A percentile compares a stretch with the other conserved stretches of the same genome.
Evolutionary conservation across 306 rosid genomes (phyloP).

Genomic region (Carpinus fangiana): DNA sequence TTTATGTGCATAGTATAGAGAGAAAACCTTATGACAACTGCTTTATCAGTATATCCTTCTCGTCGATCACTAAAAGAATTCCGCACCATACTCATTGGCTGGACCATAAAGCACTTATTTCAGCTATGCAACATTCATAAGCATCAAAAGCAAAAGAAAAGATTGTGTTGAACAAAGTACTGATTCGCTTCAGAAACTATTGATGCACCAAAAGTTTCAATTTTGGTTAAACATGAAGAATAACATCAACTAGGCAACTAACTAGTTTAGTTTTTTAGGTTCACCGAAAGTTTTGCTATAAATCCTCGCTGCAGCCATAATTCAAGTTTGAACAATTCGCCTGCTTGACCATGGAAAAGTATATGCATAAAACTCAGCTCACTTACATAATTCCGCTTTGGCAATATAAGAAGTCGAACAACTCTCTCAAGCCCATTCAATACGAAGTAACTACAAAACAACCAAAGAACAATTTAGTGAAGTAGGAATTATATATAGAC

Average conservation of each 20-base stretch:
- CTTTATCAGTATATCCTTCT: slow-evolving; percentile 92
- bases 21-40: slow-evolving; percentile 77
- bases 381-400: slow-evolving; percentile 89
- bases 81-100: slow-evolving; percentile 88
- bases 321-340: slow-evolving; percentile 18
- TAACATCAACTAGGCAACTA: slow-evolving; percentile 1
- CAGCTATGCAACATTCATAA: slow-evolving; percentile 17
- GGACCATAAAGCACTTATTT: slow-evolving; percentile 36
- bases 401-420: slow-evolving; percentile 75
- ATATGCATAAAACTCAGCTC: slow-evolving; percentile 11
- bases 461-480: slow-evolving; percentile 10
- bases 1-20: slow-evolving; percentile 18
- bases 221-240: not conserved
- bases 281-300: not conserved
- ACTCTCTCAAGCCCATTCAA: slow-evolving; percentile 93
- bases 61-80: slow-evolving; percentile 75
- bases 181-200: slow-evolving; percentile 21
- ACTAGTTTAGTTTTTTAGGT: not conserved
- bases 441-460: slow-evolving; percentile 71
- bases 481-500: slow-evolving; percentile 11
- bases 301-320: slow-evolving; percentile 14
- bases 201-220: not conserved
- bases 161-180: slow-evolving; percentile 15
- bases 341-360: slow-evolving; percentile 1
- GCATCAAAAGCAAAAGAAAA: not conserved